Evolutionary conservation across 305 asterid genomes (phyloP), one percentile per base, ranked within the genome.

Genomic region (Fraxinus nigra): DNA sequence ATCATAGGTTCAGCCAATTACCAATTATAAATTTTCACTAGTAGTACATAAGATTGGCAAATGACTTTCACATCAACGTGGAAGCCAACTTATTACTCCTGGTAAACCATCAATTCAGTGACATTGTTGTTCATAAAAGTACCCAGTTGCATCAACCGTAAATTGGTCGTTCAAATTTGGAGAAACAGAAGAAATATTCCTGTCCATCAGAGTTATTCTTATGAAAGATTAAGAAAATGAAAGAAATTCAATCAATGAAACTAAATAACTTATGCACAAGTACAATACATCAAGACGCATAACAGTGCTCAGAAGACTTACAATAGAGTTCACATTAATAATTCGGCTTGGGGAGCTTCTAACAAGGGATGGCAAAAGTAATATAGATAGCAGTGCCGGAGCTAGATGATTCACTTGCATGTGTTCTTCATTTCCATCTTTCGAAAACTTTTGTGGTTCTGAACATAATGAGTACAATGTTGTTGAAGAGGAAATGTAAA

Each of bases 281-380:
- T 20, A 67, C 8, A 26, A 2, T 70, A 75, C 63, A 73, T 13
- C 4, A 33, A 28, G 51, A 70, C n/a, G 74, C 28, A 78, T 48
- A 69, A 46, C 4, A 78, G 46, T 72, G 65, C 72, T 35, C 75
- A 82, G 16, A 77, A 83, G 75, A 93, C 97, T 94, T 90, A 96
- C 99, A 40, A 89, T 34, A 74, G 99, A 94, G 85, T 94, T 94
- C 88, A 94, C 94, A 85, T 96, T 96, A 75, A 94, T 86, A 79
- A 96, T 92, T 86, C 97, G 96, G 87, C 99, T 93, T 16, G 99
- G 97, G n/a, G 98, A 96, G 87, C 98, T 93, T 89, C 98, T 90
- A 67, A 94, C 86, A 40, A 96, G 93, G 61, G 98, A 95, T 46
- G 99, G 99, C 91, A 95, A 86, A 83, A 95, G 97, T 89, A 92